Evolutionary conservation across 257 asterid genomes (phyloP).

Genomic region (Ajuga chamaepitys): DNA sequence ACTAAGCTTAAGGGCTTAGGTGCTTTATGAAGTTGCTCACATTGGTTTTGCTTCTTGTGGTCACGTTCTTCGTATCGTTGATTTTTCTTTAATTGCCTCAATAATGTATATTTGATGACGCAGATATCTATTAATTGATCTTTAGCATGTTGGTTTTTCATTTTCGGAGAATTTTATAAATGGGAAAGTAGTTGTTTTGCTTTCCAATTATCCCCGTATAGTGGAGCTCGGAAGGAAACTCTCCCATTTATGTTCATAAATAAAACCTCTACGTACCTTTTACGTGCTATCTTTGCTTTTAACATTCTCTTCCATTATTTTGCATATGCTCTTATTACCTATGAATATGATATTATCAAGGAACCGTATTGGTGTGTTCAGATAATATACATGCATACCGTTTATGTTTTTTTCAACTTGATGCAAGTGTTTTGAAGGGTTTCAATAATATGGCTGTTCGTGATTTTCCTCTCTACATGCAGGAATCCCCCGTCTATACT

Average conservation of each 20-base stretch:
- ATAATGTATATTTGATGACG: background rate
- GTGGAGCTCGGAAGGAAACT: background rate
- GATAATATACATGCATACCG: background rate
- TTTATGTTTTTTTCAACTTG: background rate
- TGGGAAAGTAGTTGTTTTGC: background rate
- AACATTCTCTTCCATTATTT: background rate
- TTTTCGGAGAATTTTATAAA: constrained; percentile 1
- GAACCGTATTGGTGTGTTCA: background rate
- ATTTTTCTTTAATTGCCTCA: background rate
- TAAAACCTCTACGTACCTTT: background rate
- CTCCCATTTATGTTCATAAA: background rate
- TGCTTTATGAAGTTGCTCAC: background rate
- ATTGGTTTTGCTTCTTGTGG: background rate
- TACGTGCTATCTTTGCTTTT: background rate
- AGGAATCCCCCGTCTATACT: constrained; percentile 80
- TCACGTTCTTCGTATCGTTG: background rate
- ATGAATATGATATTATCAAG: background rate
- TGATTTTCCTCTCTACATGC: constrained; percentile 19
- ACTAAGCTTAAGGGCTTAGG: background rate
- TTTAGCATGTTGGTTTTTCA: background rate
- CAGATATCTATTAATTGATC: background rate
- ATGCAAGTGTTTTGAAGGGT: background rate
- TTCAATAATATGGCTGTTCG: background rate
- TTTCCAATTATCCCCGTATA: background rate
- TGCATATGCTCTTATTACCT: background rate